Evolutionary conservation across 2,329 filamentous ascomycete species (phyloP).

Genomic region (Microsporum ferrugineum): DNA sequence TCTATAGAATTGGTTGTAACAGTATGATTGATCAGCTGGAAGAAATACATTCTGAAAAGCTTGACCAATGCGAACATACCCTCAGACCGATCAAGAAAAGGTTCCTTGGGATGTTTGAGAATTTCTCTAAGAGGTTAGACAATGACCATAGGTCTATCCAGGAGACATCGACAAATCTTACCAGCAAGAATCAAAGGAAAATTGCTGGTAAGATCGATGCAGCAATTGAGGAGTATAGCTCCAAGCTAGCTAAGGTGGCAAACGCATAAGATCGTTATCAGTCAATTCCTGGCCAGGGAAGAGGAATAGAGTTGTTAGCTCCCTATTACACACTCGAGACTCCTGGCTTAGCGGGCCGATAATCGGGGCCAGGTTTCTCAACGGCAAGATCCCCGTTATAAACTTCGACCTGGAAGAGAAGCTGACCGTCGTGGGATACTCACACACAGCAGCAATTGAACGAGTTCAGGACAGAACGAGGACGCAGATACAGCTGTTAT

Average conservation of each 20-base stretch:
- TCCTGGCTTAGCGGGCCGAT: neutral
- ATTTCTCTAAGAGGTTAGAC: conserved; percentile 22
- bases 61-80: conserved; percentile 23
- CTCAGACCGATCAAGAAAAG: conserved; percentile 22
- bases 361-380: neutral
- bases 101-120: conserved; percentile 21
- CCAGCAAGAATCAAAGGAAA: neutral
- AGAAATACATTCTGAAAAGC: conserved; percentile 29
- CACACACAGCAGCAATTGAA: neutral
- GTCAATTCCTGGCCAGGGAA: too few relatives aligned
- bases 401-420: neutral
- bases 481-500: neutral
- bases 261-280: neutral
- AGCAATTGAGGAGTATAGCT: neutral
- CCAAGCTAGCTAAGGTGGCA: neutral
- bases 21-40: conserved; percentile 35
- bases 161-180: neutral
- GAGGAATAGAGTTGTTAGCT: neutral
- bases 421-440: neutral
- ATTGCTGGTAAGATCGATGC: neutral
- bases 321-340: neutral
- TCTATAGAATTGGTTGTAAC: conserved; percentile 35
- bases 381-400: neutral
- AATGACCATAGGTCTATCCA: conserved; percentile 15
- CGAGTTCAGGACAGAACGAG: neutral